These are phyloP conservation scores for Xerocomus brunneocitrinus DNA, from an alignment of 768 basidiomycete genomes.

Conservation along the genomic window DNA sequence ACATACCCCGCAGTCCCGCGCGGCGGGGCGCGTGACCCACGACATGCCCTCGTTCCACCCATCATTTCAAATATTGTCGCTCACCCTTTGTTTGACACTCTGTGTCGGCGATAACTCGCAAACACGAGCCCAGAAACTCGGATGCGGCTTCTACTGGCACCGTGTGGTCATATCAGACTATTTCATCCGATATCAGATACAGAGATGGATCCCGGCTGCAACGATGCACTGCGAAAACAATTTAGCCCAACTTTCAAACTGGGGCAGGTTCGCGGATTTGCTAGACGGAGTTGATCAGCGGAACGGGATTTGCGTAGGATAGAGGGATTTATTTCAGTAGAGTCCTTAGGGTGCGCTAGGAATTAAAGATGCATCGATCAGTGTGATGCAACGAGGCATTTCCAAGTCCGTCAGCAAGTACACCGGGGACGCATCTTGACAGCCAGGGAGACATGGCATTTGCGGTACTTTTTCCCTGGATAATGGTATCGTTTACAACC, in stretches of 20 bases:
- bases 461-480: constrained; percentile 8
- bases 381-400: constrained; percentile 17
- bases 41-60: not conserved
- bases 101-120: not conserved
- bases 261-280: not conserved
- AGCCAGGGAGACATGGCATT: not conserved
- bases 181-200: no score
- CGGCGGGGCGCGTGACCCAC: no score
- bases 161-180: not conserved
- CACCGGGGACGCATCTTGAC: constrained; percentile 2
- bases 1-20: no score
- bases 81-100: not conserved
- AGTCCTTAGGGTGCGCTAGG: not conserved
- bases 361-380: not conserved
- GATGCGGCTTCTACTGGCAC: not conserved
- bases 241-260: not conserved
- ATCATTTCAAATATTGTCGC: not conserved
- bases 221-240: not conserved
- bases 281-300: constrained; percentile 9
- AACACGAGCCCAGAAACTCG: no score
- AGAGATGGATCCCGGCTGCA: not conserved
- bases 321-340: not conserved
- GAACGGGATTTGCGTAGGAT: constrained; percentile 3
- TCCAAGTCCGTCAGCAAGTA: not conserved
- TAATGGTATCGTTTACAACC: constrained; percentile 3